Percentiles rank a stretch among this genome's conserved stretches.
Conservation (phyloP, 176 grass and related monocot species). For the Cocos nucifera region DNA sequence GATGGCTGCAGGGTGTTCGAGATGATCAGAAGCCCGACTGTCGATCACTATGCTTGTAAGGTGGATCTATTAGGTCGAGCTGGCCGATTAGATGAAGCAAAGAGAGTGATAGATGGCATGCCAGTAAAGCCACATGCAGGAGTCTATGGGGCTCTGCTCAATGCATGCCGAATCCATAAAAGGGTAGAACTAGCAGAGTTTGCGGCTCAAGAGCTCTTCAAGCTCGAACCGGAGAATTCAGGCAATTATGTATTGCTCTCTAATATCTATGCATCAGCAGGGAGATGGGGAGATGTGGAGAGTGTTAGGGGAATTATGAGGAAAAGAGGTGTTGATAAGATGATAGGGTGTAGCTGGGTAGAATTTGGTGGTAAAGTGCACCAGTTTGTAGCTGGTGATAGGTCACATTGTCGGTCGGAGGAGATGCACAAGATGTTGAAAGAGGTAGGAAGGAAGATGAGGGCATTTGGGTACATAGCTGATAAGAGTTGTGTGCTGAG, state of each 20-base stretch:
- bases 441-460: background rate
- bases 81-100: conserved; percentile 5
- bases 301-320: background rate
- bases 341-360: conserved; percentile 16
- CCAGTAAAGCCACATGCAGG: conserved; percentile 16
- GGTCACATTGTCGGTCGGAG: background rate
- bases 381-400: conserved; percentile 14
- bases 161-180: conserved; percentile 4
- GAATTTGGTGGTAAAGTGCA: conserved; percentile 2
- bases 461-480: background rate
- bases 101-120: conserved; percentile 7
- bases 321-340: conserved; percentile 1
- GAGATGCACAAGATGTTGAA: conserved; percentile 2
- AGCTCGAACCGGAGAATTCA: conserved; percentile 13
- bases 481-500: background rate
- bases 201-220: conserved; percentile 14
- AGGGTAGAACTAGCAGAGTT: conserved; percentile 3
- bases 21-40: background rate
- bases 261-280: conserved; percentile 15
- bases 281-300: conserved; percentile 12
- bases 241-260: conserved; percentile 22
- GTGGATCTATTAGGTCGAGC: conserved; percentile 17
- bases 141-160: conserved; percentile 14
- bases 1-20: conserved; percentile 17
- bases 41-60: conserved; percentile 20